Evolutionary conservation across 257 asterid genomes (phyloP).

Genomic region (Solanum acaule): DNA sequence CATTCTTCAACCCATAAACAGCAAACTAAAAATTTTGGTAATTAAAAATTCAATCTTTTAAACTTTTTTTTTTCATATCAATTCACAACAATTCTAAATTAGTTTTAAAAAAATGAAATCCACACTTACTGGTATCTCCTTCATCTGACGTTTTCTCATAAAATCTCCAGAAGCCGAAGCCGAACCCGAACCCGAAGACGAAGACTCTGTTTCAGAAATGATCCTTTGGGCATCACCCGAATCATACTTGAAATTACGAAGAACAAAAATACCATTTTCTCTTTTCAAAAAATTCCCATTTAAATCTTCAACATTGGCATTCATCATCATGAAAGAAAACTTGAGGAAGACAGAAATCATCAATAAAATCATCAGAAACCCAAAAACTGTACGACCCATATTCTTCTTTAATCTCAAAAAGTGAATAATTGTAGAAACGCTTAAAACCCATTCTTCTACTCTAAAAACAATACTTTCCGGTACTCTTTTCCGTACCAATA

Average conservation of each 20-base stretch:
- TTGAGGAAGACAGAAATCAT: conserved; percentile 43
- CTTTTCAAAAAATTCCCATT: background rate
- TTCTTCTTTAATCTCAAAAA: conserved; percentile 43
- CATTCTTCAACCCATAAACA: background rate
- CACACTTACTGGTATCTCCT: conserved; percentile 64
- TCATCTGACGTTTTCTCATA: conserved; percentile 49
- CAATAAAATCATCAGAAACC: conserved; percentile 30
- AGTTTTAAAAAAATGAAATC: background rate
- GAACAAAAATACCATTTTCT: conserved; percentile 18
- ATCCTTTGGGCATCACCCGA: conserved; percentile 41
- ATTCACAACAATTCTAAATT: background rate
- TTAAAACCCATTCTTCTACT: conserved; percentile 23
- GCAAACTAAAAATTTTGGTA: no score
- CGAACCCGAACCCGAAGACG: conserved; percentile 9
- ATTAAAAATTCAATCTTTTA: background rate
- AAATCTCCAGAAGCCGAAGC: conserved; percentile 17
- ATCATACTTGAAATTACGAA: conserved; percentile 35
- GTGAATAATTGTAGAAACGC: conserved; percentile 13
- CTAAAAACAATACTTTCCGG: conserved; percentile 39
- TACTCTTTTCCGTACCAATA: conserved; percentile 30
- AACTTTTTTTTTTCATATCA: background rate
- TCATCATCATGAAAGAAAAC: conserved; percentile 25
- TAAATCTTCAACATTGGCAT: conserved; percentile 16
- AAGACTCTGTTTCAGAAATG: conserved; percentile 27
- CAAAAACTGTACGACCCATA: conserved; percentile 33